These are phyloP conservation scores for Salix purpurea DNA, from an alignment of 345 rosid species.

Conservation along the genomic window DNA sequence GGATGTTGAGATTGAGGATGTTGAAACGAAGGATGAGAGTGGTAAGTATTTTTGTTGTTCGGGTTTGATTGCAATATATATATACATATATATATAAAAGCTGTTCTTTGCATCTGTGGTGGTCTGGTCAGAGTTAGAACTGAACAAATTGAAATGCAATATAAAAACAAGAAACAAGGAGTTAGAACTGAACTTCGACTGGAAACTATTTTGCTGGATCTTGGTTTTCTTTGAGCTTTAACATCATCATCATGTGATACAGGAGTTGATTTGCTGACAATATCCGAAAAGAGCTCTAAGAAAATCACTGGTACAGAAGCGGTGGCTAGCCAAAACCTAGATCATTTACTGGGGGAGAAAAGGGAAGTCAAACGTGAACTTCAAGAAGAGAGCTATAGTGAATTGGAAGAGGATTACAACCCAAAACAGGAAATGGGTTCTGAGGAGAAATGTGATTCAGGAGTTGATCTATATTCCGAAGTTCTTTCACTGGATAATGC, in stretches of 20 bases:
- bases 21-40: slow-evolving; percentile 18
- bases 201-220: neutral
- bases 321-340: slow-evolving; percentile 23
- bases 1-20: slow-evolving; percentile 26
- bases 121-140: neutral
- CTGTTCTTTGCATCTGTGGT: neutral
- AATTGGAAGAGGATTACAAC: neutral
- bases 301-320: slow-evolving; percentile 17
- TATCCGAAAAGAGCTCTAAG: slow-evolving; percentile 6
- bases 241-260: slow-evolving; percentile 9
- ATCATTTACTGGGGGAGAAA: slow-evolving; percentile 25
- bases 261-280: slow-evolving; percentile 17
- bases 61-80: neutral
- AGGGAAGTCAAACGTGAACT: slow-evolving; percentile 15
- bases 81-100: neutral
- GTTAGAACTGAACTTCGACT: neutral
- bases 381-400: slow-evolving; percentile 12
- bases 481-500: neutral
- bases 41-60: slow-evolving; percentile 31
- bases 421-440: neutral
- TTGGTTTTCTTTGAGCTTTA: neutral
- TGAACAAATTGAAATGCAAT: neutral
- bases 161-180: neutral
- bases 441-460: neutral
- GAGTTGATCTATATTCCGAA: neutral